These are phyloP conservation scores for Agarophyton chilense DNA, from an alignment of 23 red algal genomes.

Conservation along the genomic window DNA sequence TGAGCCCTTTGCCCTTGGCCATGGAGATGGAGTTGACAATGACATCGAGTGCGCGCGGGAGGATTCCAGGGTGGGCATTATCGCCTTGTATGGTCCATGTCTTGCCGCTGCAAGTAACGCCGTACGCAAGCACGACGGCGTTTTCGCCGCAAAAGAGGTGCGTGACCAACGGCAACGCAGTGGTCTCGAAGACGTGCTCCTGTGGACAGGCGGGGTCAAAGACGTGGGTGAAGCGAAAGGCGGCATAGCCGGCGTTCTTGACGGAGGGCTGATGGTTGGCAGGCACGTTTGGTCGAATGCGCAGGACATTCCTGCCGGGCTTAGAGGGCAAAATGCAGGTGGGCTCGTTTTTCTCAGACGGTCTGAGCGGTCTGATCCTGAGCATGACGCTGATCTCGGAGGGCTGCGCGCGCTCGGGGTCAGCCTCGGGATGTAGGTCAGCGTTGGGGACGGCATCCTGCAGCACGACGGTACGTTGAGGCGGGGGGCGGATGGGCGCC, in stretches of 20 bases:
- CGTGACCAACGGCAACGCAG: constrained; percentile 48
- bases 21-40: constrained; percentile 79
- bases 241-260: constrained; percentile 40
- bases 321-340: constrained; percentile 11
- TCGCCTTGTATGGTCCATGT: constrained; percentile 89
- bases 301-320: not conserved
- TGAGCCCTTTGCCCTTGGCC: constrained; percentile 50
- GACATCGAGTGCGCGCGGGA: constrained; percentile 87
- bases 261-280: constrained; percentile 37
- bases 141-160: constrained; percentile 70
- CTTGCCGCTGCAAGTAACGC: constrained; percentile 91
- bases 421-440: too few relatives aligned
- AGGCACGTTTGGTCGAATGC: constrained; percentile 32
- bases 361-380: constrained; percentile 34
- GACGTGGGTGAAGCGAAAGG: constrained; percentile 38
- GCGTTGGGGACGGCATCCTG: not conserved
- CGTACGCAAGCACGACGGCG: constrained; percentile 94
- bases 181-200: constrained; percentile 40
- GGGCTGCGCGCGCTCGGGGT: not conserved
- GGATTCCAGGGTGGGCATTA: constrained; percentile 66
- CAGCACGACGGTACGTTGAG: not conserved
- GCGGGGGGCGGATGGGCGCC: not conserved
- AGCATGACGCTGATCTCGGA: constrained; percentile 50
- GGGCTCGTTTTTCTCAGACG: constrained; percentile 17
- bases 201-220: constrained; percentile 14